phyloP scores from a whole-genome alignment of 2,329 filamentous ascomycete species.

The Lasiodiplodia theobromae region DNA sequence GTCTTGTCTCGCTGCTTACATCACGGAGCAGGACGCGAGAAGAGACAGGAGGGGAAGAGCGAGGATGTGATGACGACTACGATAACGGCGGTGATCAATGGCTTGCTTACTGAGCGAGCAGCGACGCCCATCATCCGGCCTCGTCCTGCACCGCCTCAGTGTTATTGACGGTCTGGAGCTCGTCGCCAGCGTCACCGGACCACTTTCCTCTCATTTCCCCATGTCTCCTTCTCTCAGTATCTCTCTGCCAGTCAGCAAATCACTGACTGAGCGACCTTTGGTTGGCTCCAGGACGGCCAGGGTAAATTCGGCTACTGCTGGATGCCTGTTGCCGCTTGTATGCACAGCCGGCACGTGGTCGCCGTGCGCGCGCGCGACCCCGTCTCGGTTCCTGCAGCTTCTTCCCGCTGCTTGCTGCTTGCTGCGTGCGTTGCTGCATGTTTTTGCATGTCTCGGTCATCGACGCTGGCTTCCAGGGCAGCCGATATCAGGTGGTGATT shows the following conservation, averaged over 20 bases:
- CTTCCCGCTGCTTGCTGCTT: background rate
- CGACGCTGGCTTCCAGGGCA: background rate
- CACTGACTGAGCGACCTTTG: background rate
- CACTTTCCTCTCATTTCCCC: background rate
- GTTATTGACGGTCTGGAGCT: constrained; percentile 10
- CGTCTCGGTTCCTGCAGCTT: constrained; percentile 26
- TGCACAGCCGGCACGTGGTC: background rate
- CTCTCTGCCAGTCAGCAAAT: background rate
- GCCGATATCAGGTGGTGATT: constrained; percentile 24
- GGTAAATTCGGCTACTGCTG: constrained; percentile 6
- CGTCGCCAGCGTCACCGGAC: background rate
- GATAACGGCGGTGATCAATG: constrained; percentile 21
- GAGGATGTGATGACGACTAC: constrained; percentile 21
- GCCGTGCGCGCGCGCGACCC: constrained; percentile 5
- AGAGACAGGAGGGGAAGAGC: background rate
- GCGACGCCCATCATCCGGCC: background rate
- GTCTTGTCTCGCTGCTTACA: constrained; percentile 14
- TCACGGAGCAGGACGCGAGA: constrained; percentile 4
- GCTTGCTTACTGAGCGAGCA: constrained; percentile 27
- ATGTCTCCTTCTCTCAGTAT: background rate
- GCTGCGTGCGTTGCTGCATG: background rate
- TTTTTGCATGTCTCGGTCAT: too few species aligned
- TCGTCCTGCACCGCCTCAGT: background rate
- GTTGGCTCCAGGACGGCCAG: background rate
- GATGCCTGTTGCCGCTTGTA: background rate